A percentile compares a stretch with the other conserved stretches of the same genome.
Conservation (phyloP, 208 protist species). For the Crithidia thermophila region DNA sequence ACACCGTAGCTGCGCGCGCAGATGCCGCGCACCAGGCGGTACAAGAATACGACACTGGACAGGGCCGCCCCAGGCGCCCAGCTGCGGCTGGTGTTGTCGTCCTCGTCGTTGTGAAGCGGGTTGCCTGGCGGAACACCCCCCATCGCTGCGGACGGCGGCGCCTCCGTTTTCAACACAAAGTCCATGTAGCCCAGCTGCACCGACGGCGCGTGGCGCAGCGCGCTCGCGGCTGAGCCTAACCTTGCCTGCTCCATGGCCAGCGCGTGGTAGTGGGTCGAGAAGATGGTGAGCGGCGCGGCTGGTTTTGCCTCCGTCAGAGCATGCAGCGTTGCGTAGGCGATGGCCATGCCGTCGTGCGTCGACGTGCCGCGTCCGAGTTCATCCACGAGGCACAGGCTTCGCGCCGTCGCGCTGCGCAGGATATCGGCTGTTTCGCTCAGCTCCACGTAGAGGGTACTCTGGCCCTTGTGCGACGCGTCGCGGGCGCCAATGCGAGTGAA, state of each 20-base stretch:
- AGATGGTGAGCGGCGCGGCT: constrained; percentile 84
- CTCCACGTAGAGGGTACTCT: constrained; percentile 99
- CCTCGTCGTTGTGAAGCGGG: not conserved
- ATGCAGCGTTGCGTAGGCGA: constrained; percentile 95
- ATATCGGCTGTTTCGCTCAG: constrained; percentile 93
- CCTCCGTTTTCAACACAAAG: constrained; percentile 53
- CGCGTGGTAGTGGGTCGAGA: constrained; percentile 98
- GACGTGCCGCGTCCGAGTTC: constrained; percentile 98
- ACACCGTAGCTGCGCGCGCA: constrained; percentile 92
- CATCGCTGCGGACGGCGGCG: not conserved
- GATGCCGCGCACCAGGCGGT: constrained; percentile 84
- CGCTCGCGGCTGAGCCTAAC: not conserved
- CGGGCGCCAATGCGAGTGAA: constrained; percentile 98
- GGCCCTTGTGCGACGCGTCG: constrained; percentile 96
- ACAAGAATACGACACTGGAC: constrained; percentile 83
- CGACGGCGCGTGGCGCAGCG: not conserved
- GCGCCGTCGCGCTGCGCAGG: constrained; percentile 84
- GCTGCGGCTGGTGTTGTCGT: constrained; percentile 14
- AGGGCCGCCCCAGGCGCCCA: constrained; percentile 24
- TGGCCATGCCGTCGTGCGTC: constrained; percentile 98
- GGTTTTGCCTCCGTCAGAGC: constrained; percentile 50
- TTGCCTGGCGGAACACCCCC: not conserved
- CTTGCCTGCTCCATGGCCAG: constrained; percentile 87
- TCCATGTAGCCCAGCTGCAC: constrained; percentile 91
- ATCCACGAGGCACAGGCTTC: constrained; percentile 98